Percentiles rank a stretch among this genome's conserved stretches.
phyloP scores from a whole-genome alignment of 768 basidiomycete genomes.

The Gymnopilus junonius region DNA sequence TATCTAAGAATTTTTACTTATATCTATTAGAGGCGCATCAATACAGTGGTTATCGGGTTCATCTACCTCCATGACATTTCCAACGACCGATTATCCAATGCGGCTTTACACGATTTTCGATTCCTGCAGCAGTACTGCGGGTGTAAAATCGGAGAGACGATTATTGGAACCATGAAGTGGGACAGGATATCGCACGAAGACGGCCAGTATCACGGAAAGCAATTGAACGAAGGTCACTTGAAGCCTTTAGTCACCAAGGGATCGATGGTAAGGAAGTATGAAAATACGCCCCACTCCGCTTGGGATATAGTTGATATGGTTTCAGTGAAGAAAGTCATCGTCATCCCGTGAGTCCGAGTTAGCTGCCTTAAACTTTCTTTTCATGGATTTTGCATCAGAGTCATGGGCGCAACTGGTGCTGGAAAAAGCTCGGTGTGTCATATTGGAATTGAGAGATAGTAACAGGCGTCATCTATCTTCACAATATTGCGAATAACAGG shows the following conservation, averaged over 20 bases:
- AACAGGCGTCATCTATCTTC: constrained; percentile 7
- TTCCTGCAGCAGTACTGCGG: not conserved
- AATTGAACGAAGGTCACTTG: not conserved
- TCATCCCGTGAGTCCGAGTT: not conserved
- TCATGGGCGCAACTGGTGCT: constrained; percentile 7
- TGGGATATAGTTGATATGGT: not conserved
- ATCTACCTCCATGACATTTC: not conserved
- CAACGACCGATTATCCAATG: not conserved
- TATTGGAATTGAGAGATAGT: not conserved
- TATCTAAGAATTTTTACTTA: not conserved
- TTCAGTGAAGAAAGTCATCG: not conserved
- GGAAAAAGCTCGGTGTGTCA: not conserved
- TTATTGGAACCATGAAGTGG: not conserved
- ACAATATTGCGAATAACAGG: constrained; percentile 4
- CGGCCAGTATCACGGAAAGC: not conserved
- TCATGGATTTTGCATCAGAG: not conserved
- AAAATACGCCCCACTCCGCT: not conserved
- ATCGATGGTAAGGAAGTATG: not conserved
- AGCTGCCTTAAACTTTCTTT: not conserved
- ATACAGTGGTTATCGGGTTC: not conserved
- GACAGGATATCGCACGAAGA: not conserved
- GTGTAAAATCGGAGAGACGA: not conserved
- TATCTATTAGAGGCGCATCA: not conserved
- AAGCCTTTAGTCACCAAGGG: not conserved
- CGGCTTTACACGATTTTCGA: not conserved